Evolutionary conservation across 345 rosid species (phyloP).

Genomic region (Hibiscus tridactylites): DNA sequence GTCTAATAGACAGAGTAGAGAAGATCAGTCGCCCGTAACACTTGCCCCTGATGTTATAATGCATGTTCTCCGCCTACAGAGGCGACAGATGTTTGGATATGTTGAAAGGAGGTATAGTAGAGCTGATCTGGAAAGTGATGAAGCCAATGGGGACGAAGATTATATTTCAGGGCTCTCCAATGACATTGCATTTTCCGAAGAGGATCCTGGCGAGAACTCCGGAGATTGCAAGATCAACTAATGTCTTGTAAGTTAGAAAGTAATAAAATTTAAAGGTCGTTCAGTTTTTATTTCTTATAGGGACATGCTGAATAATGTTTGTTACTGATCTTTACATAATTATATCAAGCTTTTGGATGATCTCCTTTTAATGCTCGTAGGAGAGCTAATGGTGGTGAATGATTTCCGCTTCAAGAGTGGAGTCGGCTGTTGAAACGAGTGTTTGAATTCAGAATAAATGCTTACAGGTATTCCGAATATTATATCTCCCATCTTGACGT

Average conservation of each 20-base stretch:
- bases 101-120: slow-evolving; percentile 41
- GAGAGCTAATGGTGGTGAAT: slow-evolving; percentile 29
- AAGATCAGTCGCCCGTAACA: slow-evolving; percentile 27
- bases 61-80: slow-evolving; percentile 58
- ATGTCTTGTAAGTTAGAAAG: not conserved
- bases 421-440: not conserved
- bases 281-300: not conserved
- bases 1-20: slow-evolving; percentile 34
- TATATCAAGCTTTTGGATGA: not conserved
- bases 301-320: no score
- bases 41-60: slow-evolving; percentile 57
- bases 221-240: not conserved
- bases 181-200: not conserved
- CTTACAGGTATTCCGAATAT: not conserved
- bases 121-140: slow-evolving; percentile 16
- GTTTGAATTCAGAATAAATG: not conserved
- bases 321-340: not conserved
- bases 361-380: not conserved
- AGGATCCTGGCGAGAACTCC: not conserved
- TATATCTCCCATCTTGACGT: not conserved
- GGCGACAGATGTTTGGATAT: slow-evolving; percentile 43
- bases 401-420: not conserved
- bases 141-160: not conserved
- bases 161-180: not conserved
- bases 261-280: not conserved